Percentiles rank a stretch among this genome's conserved stretches.
Conservation (phyloP, 352 stramenopile genomes). For the Achlya hypogyna region DNA sequence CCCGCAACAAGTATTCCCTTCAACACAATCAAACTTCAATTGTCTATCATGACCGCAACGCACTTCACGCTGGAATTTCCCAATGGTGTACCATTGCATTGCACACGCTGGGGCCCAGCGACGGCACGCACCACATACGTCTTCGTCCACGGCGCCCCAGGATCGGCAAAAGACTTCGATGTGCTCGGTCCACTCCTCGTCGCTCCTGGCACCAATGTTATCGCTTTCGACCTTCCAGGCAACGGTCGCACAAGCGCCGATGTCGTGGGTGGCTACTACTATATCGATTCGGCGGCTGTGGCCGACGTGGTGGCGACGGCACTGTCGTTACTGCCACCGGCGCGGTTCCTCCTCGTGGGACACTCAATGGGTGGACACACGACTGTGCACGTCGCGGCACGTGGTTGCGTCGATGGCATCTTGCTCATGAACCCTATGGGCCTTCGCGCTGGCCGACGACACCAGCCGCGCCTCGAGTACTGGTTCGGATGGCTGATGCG, state of each 20-base stretch:
- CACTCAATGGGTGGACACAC: neutral
- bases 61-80: neutral
- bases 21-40: too few species aligned
- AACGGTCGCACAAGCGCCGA: neutral
- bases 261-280: neutral
- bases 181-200: neutral
- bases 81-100: neutral
- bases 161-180: too few species aligned
- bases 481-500: neutral
- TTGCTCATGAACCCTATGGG: too few species aligned
- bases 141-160: neutral
- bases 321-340: neutral
- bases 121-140: neutral
- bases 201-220: neutral
- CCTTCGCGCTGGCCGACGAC: too few species aligned
- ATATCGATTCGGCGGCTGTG: neutral
- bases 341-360: neutral
- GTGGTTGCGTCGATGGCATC: too few species aligned
- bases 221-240: neutral
- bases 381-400: neutral
- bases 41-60: too few species aligned
- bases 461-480: too few species aligned
- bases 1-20: too few species aligned
- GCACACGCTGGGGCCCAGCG: neutral
- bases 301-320: neutral